Conservation (phyloP, 2,329 filamentous ascomycete species). For the Cryphonectria parasitica region DNA sequence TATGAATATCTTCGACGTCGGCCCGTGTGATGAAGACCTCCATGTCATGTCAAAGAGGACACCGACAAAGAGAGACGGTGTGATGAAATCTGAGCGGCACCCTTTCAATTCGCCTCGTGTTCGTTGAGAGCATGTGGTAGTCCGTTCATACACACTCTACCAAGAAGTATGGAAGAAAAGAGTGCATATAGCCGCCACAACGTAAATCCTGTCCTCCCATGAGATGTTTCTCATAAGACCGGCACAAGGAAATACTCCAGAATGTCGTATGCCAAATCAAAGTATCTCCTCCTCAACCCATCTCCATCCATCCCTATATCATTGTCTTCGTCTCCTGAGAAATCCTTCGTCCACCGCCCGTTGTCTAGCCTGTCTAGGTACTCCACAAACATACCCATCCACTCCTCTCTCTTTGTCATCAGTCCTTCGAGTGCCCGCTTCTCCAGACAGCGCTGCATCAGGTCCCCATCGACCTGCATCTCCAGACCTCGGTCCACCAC, state of each 20-base stretch:
- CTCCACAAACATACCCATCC: constrained; percentile 50
- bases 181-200: neutral
- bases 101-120: neutral
- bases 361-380: constrained; percentile 55
- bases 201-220: neutral
- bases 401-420: constrained; percentile 9
- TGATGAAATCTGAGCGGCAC: neutral
- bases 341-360: constrained; percentile 44
- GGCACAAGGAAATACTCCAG: constrained; percentile 57
- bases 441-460: constrained; percentile 60
- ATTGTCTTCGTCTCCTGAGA: constrained; percentile 35
- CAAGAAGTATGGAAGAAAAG: neutral
- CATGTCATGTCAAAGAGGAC: neutral
- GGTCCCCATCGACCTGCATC: constrained; percentile 71
- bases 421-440: constrained; percentile 37
- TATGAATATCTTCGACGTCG: neutral
- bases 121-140: neutral
- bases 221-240: constrained; percentile 45
- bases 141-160: neutral
- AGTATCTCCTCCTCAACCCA: constrained; percentile 41
- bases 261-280: constrained; percentile 57
- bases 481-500: constrained; percentile 45
- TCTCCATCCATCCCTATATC: constrained; percentile 32
- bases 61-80: neutral
- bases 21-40: neutral